A percentile compares a stretch with the other conserved stretches of the same genome.
phyloP scores from a whole-genome alignment of 768 basidiomycete species.

The Lactarius evosmus region DNA sequence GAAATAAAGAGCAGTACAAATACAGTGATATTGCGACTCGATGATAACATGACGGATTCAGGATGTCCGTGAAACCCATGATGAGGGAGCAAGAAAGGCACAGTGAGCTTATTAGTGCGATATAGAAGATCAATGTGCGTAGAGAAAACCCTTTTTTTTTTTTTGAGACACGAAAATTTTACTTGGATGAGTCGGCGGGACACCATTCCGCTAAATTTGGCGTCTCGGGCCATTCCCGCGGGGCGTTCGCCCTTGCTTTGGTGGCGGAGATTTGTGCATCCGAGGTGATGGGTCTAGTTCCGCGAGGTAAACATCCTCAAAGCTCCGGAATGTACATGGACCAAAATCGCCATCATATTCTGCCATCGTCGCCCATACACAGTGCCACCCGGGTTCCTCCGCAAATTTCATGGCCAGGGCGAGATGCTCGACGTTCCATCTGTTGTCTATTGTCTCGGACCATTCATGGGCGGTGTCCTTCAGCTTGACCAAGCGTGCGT shows the following conservation, averaged over 20 bases:
- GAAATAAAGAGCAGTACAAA: slow-evolving; percentile 19
- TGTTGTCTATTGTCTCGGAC: slow-evolving; percentile 32
- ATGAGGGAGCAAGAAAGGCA: slow-evolving; percentile 1
- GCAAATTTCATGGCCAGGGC: slow-evolving; percentile 55
- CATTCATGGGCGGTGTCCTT: slow-evolving; percentile 57
- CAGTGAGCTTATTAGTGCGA: background rate
- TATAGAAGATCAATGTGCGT: background rate
- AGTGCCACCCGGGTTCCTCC: slow-evolving; percentile 53
- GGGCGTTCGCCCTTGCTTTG: slow-evolving; percentile 6
- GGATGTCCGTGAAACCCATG: background rate
- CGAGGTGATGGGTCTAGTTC: slow-evolving; percentile 36
- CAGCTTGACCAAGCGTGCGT: slow-evolving; percentile 53
- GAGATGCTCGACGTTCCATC: slow-evolving; percentile 48
- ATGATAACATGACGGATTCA: background rate
- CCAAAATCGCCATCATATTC: slow-evolving; percentile 45
- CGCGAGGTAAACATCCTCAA: slow-evolving; percentile 41
- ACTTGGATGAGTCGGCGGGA: background rate
- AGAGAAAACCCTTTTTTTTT: slow-evolving; percentile 4
- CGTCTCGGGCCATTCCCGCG: slow-evolving; percentile 2
- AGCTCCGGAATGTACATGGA: slow-evolving; percentile 36
- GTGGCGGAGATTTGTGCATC: slow-evolving; percentile 11
- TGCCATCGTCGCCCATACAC: slow-evolving; percentile 59
- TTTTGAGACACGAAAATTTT: background rate
- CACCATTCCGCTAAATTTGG: background rate
- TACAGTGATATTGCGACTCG: slow-evolving; percentile 20